Conservation (phyloP, 495 filamentous ascomycete species). For the Aspergillus kassunensis region DNA sequence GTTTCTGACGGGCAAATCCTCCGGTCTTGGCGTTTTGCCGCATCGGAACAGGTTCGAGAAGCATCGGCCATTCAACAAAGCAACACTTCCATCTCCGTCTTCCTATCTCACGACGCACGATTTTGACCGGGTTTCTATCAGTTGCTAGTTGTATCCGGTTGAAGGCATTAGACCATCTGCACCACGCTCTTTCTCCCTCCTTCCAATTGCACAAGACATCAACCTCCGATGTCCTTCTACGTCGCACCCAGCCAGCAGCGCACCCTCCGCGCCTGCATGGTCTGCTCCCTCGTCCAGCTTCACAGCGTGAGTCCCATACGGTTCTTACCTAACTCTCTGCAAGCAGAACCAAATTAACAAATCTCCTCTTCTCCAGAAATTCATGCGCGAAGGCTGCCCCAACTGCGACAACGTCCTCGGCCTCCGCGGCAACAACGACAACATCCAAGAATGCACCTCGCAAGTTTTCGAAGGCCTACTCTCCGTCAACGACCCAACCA, state of each 20-base stretch:
- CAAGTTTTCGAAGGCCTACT: constrained; percentile 91
- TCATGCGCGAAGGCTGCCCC: constrained; percentile 81
- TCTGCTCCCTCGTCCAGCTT: constrained; percentile 87
- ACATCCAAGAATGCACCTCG: constrained; percentile 87
- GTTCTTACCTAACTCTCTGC: not conserved
- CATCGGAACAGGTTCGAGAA: constrained; percentile 17
- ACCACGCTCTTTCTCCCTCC: not conserved
- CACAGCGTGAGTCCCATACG: constrained; percentile 52
- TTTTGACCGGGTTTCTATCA: too few relatives aligned
- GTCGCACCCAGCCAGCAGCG: constrained; percentile 66
- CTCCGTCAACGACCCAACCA: constrained; percentile 67
- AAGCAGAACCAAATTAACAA: not conserved
- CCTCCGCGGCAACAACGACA: constrained; percentile 70
- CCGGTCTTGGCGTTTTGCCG: constrained; percentile 23
- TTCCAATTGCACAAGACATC: not conserved
- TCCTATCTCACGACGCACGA: not conserved
- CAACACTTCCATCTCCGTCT: not conserved
- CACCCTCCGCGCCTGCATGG: constrained; percentile 94
- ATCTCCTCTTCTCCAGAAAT: constrained; percentile 51
- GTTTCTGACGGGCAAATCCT: constrained; percentile 11
- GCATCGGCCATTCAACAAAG: constrained; percentile 6
- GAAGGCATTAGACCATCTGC: too few relatives aligned
- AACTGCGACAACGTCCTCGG: constrained; percentile 93
- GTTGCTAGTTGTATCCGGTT: too few relatives aligned
- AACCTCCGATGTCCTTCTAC: constrained; percentile 43